Conservation (phyloP, 148 eudicot species). For the Arbutus unedo region DNA sequence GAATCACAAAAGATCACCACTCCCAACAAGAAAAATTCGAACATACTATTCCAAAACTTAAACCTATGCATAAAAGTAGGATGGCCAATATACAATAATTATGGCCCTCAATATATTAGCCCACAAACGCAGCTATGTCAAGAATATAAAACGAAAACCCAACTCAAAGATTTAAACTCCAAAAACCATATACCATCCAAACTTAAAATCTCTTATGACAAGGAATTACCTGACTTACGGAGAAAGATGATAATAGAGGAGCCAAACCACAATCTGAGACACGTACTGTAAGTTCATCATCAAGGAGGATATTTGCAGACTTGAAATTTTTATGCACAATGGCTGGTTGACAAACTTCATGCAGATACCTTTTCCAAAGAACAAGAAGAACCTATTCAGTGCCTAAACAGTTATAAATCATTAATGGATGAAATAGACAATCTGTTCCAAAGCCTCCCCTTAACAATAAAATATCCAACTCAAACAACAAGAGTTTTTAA, state of each 20-base stretch:
- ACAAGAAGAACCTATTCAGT: conserved; percentile 19
- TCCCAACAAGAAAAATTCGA: not conserved
- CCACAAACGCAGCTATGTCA: not conserved
- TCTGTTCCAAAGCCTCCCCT: not conserved
- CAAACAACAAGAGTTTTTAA: not conserved
- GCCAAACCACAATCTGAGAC: conserved; percentile 92
- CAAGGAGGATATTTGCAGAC: conserved; percentile 75
- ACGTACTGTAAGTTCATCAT: conserved; percentile 57
- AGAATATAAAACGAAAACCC: not conserved
- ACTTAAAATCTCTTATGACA: not conserved
- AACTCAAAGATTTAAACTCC: not conserved
- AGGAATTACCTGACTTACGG: conserved; percentile 51
- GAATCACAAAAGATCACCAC: not conserved
- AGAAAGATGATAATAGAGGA: conserved; percentile 43
- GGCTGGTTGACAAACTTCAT: conserved; percentile 73
- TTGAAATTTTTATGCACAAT: conserved; percentile 82
- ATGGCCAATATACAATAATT: not conserved
- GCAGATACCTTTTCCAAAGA: conserved; percentile 63
- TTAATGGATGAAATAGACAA: not conserved
- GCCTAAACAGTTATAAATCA: not conserved
- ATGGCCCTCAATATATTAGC: not conserved
- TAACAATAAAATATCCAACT: not conserved
- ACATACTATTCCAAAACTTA: not conserved
- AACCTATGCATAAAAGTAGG: not conserved
- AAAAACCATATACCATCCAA: not conserved